Percentiles rank a stretch among this genome's conserved stretches.
Evolutionary conservation across 1,139 yeast species (phyloP).

Genomic region (Lodderomyces theae): DNA sequence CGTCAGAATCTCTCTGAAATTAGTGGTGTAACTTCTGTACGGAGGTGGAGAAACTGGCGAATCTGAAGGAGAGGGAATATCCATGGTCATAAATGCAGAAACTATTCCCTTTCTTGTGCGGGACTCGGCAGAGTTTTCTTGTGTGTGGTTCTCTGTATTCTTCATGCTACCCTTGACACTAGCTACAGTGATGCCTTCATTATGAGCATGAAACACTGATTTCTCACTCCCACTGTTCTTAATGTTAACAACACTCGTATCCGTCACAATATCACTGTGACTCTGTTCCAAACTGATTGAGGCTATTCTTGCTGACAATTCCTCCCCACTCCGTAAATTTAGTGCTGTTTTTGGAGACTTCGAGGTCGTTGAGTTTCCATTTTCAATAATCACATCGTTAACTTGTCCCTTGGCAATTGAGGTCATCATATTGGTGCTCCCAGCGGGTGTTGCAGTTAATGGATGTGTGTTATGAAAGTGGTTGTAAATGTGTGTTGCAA

Average conservation of each 20-base stretch:
- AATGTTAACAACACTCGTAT: neutral
- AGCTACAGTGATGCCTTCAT: neutral
- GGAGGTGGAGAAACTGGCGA: neutral
- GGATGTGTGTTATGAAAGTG: neutral
- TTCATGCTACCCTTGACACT: constrained; percentile 2
- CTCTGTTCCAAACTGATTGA: constrained; percentile 1
- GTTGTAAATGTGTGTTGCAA: constrained; percentile 6
- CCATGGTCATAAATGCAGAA: neutral
- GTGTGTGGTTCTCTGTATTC: neutral
- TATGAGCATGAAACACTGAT: constrained; percentile 1
- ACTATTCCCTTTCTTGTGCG: neutral
- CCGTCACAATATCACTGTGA: neutral
- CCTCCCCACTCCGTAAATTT: neutral
- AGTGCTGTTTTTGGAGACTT: neutral
- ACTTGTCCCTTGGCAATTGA: constrained; percentile 7
- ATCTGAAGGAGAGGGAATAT: neutral
- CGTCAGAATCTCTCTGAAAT: neutral
- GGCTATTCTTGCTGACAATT: neutral
- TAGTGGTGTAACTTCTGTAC: neutral
- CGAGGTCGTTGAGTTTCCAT: constrained; percentile 2
- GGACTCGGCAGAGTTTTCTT: neutral
- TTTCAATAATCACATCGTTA: constrained; percentile 6
- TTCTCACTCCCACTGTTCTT: constrained; percentile 1
- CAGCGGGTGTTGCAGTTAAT: neutral
- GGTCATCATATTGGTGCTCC: constrained; percentile 4